Evolutionary conservation across 345 rosid genomes (phyloP).

Genomic region (Kandelia obovata): DNA sequence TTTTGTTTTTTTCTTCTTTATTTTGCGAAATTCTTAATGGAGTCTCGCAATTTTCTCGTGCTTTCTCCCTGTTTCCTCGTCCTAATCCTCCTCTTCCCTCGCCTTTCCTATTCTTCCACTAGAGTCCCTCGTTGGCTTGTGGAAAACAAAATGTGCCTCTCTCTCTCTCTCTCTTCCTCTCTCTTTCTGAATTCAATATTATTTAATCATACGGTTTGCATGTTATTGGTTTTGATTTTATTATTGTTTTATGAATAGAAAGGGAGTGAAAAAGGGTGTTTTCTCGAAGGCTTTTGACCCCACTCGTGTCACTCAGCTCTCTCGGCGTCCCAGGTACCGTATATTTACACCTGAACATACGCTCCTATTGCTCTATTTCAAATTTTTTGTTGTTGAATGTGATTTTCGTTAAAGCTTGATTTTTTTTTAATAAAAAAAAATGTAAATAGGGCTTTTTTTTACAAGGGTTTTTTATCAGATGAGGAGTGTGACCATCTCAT

Average conservation of each 20-base stretch:
- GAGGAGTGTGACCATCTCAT: slow-evolving; percentile 89
- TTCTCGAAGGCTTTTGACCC: slow-evolving; percentile 65
- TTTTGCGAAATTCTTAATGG: slow-evolving; percentile 29
- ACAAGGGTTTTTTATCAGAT: slow-evolving; percentile 61
- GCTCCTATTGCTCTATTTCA: neutral
- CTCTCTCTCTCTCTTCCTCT: neutral
- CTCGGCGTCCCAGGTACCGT: slow-evolving; percentile 78
- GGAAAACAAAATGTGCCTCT: slow-evolving; percentile 27
- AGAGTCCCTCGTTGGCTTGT: slow-evolving; percentile 31
- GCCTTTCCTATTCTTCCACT: slow-evolving; percentile 28
- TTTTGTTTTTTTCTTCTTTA: no score
- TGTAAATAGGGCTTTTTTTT: slow-evolving; percentile 60
- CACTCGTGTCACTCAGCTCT: slow-evolving; percentile 73
- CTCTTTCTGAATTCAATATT: neutral
- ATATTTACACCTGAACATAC: neutral
- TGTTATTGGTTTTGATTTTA: neutral
- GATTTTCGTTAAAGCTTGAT: slow-evolving; percentile 9
- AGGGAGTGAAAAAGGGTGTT: slow-evolving; percentile 42
- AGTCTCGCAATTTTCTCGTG: slow-evolving; percentile 34
- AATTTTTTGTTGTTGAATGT: neutral
- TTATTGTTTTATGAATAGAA: slow-evolving; percentile 28
- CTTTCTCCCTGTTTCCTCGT: slow-evolving; percentile 38
- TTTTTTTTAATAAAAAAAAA: slow-evolving; percentile 20
- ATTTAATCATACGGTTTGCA: no score
- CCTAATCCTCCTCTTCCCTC: slow-evolving; percentile 21